Base-by-base conservation (phyloP, 2,329 filamentous ascomycete genomes). In the Cryphonectria naterciae region DNA sequence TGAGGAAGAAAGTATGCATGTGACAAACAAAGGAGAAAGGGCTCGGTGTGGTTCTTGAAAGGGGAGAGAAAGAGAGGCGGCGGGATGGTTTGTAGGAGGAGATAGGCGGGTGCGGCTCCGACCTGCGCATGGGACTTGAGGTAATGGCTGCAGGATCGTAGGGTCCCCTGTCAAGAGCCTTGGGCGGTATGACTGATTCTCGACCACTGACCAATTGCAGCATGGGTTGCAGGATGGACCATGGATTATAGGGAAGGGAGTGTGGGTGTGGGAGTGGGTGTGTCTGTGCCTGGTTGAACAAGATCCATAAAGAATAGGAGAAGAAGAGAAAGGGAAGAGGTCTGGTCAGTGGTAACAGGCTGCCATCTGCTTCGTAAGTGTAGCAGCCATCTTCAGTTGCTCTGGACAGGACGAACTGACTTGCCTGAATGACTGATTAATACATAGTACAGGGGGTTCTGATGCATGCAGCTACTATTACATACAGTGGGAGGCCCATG, bases 171-270 rank as follows among this genome's bases (percentile, higher is more conserved):
- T 49, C 37, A 54, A 37, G 64, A 52, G 64, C 11, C 64, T 22
- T 32, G 37, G 64, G 64, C 64, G 64, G 64, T 66, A 65, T 65
- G 64, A 66, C 64, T 39, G 64, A 37, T 35, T 15, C 25, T 28
- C 25, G n/a, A 17, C 52, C 52, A 28, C 52, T 65, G 63, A 49
- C 41, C 32, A 25, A 46, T n/a, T 35, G n/a, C 52, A 56, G 52
- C 10, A 56, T 17, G 3, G 22, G n/a, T 54, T 54, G 49, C 49
- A 25, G 49, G n/a, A 54, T 54, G 22, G 25, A 28, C 52, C 52
- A 28, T 56, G 52, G 52, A 11, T 25, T 25, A 10, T 56, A 32
- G 54, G 28, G 54, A 28, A 28, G 25, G 25, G 54, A 13, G n/a
- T 49, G 52, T 56, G 49, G 22, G 22, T 28, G 52, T 54, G 52